These are phyloP conservation scores for Noccaea caerulescens DNA, from an alignment of 345 rosid species.

Conservation along the genomic window DNA sequence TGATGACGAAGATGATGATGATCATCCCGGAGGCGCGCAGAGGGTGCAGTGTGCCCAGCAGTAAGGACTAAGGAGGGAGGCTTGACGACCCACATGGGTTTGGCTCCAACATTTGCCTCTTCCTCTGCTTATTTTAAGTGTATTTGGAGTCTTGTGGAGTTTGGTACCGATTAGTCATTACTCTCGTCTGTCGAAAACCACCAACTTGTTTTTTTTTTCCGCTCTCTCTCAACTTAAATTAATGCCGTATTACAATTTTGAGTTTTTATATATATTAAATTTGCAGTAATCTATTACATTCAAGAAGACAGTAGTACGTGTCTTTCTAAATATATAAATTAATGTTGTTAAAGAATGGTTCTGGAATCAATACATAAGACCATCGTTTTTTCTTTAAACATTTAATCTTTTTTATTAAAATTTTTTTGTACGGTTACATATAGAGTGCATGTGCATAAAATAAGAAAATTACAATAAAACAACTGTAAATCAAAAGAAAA, in stretches of 20 bases:
- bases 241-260: slow-evolving; percentile 34
- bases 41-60: slow-evolving; percentile 84
- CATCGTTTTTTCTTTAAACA: too few species aligned
- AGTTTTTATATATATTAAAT: not conserved
- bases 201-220: slow-evolving; percentile 5
- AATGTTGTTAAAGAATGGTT: too few species aligned
- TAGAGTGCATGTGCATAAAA: too few species aligned
- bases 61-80: slow-evolving; percentile 55
- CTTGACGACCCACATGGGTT: slow-evolving; percentile 30
- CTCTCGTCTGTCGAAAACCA: slow-evolving; percentile 13
- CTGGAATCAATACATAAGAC: too few species aligned
- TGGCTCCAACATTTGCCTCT: slow-evolving; percentile 31
- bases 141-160: slow-evolving; percentile 38
- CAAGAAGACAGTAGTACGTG: too few species aligned
- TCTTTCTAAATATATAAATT: too few species aligned
- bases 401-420: too few species aligned
- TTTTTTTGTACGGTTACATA: too few species aligned
- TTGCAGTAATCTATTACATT: slow-evolving; percentile 15
- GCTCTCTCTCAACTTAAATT: slow-evolving; percentile 6
- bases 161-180: slow-evolving; percentile 24
- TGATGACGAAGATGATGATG: slow-evolving; percentile 56
- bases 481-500: too few species aligned
- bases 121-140: slow-evolving; percentile 1
- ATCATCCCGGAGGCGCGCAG: slow-evolving; percentile 57
- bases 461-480: too few species aligned